Evolutionary conservation across 2,329 filamentous ascomycete genomes (phyloP).

Genomic region (Cytospora piceae): DNA sequence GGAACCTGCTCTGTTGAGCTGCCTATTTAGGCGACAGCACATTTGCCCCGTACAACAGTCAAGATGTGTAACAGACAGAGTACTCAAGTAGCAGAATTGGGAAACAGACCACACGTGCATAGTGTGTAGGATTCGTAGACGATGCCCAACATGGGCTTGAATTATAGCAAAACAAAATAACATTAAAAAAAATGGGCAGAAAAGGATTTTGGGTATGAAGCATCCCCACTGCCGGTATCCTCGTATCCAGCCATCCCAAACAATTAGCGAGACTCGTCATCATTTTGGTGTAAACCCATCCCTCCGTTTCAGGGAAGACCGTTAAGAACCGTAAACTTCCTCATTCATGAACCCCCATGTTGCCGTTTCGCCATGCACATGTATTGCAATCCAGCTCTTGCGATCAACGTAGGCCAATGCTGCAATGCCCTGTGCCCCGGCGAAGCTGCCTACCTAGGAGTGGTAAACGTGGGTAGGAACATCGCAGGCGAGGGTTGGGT

Average conservation of each 20-base stretch:
- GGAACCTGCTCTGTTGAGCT: neutral
- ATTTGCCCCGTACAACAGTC: neutral
- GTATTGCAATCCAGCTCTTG: neutral
- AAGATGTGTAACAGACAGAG: neutral
- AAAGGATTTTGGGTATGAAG: constrained; percentile 16
- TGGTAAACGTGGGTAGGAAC: neutral
- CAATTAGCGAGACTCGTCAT: constrained; percentile 20
- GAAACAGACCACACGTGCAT: neutral
- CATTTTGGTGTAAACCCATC: constrained; percentile 17
- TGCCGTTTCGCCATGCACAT: neutral
- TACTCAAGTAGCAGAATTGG: neutral
- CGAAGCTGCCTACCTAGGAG: neutral
- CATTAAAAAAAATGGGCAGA: neutral
- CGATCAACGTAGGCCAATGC: neutral
- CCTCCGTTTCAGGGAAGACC: constrained; percentile 9
- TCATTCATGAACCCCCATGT: constrained; percentile 7
- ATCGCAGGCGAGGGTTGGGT: neutral
- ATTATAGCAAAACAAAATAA: neutral
- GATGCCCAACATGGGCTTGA: neutral
- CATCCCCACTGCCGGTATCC: neutral
- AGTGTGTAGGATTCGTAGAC: neutral
- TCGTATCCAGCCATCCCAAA: neutral
- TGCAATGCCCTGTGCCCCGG: neutral
- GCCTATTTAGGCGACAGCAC: neutral
- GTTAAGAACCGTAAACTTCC: neutral